These are phyloP conservation scores for Capsella rubella DNA, from an alignment of 441 rosid genomes.

Conservation along the genomic window DNA sequence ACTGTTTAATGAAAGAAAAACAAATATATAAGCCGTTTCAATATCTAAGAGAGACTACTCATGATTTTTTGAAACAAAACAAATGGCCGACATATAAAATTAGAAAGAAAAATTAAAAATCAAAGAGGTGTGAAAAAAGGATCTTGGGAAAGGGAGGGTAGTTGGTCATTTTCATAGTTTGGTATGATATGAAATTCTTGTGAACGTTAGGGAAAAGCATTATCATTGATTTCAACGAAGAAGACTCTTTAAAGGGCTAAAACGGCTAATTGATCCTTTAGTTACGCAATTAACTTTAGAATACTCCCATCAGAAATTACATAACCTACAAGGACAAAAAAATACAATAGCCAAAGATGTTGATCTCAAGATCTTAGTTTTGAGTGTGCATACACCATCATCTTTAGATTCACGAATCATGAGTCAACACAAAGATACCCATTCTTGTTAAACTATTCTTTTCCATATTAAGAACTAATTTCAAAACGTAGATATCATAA, in stretches of 20 bases:
- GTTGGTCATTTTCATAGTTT: conserved; percentile 45
- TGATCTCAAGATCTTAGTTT: conserved; percentile 7
- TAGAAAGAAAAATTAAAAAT: not conserved
- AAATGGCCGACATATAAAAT: conserved; percentile 40
- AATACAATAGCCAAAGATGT: not conserved
- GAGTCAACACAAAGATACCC: conserved; percentile 26
- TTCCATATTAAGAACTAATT: not conserved
- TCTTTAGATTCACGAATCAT: conserved; percentile 32
- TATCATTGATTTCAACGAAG: conserved; percentile 5
- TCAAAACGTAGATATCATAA: conserved; percentile 23
- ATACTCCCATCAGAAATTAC: conserved; percentile 17
- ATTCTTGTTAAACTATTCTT: conserved; percentile 4
- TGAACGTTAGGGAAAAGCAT: conserved; percentile 41
- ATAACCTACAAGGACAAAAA: not conserved
- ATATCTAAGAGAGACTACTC: not conserved
- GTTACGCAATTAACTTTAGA: conserved; percentile 34
- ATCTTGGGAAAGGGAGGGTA: conserved; percentile 14
- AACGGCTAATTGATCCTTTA: conserved; percentile 27
- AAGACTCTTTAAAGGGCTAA: conserved; percentile 11
- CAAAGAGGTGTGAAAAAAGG: conserved; percentile 20
- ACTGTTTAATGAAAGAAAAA: conserved; percentile 11
- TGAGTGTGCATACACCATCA: conserved; percentile 25
- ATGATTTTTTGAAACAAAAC: not conserved
- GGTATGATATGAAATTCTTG: conserved; percentile 33
- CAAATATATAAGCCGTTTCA: conserved; percentile 10